Base-by-base conservation (phyloP, 2,329 filamentous ascomycete genomes). In the Aureobasidium sp. region DNA sequence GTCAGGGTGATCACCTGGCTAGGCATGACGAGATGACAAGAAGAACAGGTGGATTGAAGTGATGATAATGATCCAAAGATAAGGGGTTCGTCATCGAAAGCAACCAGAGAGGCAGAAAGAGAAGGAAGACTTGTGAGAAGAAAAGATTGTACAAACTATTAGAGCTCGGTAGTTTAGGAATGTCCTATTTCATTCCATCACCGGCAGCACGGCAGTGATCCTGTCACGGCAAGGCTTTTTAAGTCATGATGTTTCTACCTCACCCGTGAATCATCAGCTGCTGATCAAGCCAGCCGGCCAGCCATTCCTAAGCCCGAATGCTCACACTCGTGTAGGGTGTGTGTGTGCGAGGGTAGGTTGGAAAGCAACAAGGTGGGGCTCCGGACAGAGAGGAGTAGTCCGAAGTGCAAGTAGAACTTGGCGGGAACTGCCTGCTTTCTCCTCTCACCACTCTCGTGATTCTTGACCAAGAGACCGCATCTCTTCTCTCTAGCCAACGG, bases 341-440 rank as follows among this genome's bases (percentile, higher is more conserved):
- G 53, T 60, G 44, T 32, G 57, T 39, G 32, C 36, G 56, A 48
- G 32, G 32, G 57, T 60, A 60, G 57, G 57, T 60, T 50, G 26
- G 42, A 48, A 60, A 50, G 57, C 44, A 60, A 42, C 37, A 26
- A 34, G 46, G 57, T 50, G 46, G 57, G 46, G 46, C 57, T 41
- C 46, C 57, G 57, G 57, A 60, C 36, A 46, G 26, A 36, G 57
- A 60, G 57, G 57, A 60, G 57, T 60, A 46, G 57, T 60, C 57
- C 57, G 57, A 60, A 60, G 57, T 32, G 53, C 41, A 48, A 48
- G 23, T 48, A 46, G 20, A 56, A 23, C 55, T 59, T 59, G 55
- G 55, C 55, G 51, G 37, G 37, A 12, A 29, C 26, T 48, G 26
- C 26, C 46, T 48, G 46, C 26, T 32, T 48, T 32, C 44, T 47